Percentiles rank a stretch among this genome's conserved stretches.
phyloP scores from a whole-genome alignment of 495 filamentous ascomycete genomes.

The Rostrohypoxylon terebratum region DNA sequence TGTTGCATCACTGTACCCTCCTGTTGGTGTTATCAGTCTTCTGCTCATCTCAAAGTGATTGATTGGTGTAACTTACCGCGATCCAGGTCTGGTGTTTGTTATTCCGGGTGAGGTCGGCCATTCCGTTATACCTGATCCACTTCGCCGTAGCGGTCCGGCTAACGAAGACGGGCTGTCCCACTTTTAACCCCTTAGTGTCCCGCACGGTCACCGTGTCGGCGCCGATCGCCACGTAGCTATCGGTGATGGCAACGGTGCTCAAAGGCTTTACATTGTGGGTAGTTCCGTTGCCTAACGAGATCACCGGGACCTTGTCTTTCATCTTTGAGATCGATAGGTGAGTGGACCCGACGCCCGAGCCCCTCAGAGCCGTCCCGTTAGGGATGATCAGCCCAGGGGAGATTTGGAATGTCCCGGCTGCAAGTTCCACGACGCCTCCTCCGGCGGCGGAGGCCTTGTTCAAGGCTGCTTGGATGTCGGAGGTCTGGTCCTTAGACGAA shows the following conservation, averaged over 20 bases:
- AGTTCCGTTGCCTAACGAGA: conserved; percentile 8
- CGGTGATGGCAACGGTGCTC: conserved; percentile 19
- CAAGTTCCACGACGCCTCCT: conserved; percentile 33
- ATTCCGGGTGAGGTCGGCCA: conserved; percentile 24
- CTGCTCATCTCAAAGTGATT: background rate
- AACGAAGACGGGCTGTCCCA: conserved; percentile 28
- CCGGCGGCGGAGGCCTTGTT: conserved; percentile 23
- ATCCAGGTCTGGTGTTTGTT: conserved; percentile 30
- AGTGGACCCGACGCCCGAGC: conserved; percentile 21
- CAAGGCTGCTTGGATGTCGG: conserved; percentile 31
- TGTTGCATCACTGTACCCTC: conserved; percentile 18
- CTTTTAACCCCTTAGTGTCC: conserved; percentile 24
- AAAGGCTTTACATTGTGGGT: background rate
- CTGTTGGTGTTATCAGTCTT: background rate
- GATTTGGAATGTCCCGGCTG: conserved; percentile 22
- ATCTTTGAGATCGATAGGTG: conserved; percentile 14
- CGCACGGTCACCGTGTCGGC: conserved; percentile 23
- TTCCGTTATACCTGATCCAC: conserved; percentile 35
- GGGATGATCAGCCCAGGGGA: conserved; percentile 26
- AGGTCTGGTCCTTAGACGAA: conserved; percentile 31
- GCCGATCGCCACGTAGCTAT: conserved; percentile 29
- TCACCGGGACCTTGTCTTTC: background rate
- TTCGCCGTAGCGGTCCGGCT: conserved; percentile 19
- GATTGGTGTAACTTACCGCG: background rate
- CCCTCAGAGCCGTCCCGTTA: conserved; percentile 25